Evolutionary conservation across 805 yeast genomes (phyloP).

Genomic region (Saccharomycopsis selenospora): DNA sequence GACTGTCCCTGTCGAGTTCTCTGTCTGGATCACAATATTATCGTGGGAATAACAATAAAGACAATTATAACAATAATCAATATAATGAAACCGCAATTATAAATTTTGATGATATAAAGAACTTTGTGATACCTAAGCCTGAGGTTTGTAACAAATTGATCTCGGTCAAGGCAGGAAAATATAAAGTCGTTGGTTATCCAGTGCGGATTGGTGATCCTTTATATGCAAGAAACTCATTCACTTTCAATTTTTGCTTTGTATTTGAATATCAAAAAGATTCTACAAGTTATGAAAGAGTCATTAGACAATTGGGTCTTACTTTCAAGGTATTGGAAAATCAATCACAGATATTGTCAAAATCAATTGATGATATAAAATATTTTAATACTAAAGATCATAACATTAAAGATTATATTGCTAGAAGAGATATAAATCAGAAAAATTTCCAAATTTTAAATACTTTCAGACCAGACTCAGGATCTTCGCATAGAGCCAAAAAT

Average conservation of each 20-base stretch:
- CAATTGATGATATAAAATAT: slow-evolving; percentile 24
- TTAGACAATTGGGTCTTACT: slow-evolving; percentile 79
- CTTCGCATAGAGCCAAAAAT: background rate
- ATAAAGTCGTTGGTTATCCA: slow-evolving; percentile 79
- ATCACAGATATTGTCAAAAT: slow-evolving; percentile 58
- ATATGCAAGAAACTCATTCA: slow-evolving; percentile 87
- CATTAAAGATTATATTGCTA: slow-evolving; percentile 9
- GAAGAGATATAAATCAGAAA: slow-evolving; percentile 11
- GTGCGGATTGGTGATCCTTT: slow-evolving; percentile 66
- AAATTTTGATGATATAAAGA: slow-evolving; percentile 81
- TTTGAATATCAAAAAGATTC: slow-evolving; percentile 77
- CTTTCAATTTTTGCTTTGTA: slow-evolving; percentile 88
- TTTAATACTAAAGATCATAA: slow-evolving; percentile 1
- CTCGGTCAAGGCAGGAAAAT: slow-evolving; percentile 62
- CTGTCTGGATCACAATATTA: background rate
- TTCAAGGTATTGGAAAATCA: slow-evolving; percentile 89
- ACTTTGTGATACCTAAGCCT: slow-evolving; percentile 90
- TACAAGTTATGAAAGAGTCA: slow-evolving; percentile 79
- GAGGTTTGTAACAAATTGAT: slow-evolving; percentile 78
- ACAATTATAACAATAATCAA: background rate
- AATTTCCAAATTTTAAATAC: slow-evolving; percentile 12
- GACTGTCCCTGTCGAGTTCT: background rate
- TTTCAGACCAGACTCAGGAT: slow-evolving; percentile 6
- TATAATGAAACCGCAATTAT: background rate
- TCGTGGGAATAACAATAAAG: background rate